Evolutionary conservation across 2,329 filamentous ascomycete genomes (phyloP).

Genomic region (Rugonectria rugulosa): DNA sequence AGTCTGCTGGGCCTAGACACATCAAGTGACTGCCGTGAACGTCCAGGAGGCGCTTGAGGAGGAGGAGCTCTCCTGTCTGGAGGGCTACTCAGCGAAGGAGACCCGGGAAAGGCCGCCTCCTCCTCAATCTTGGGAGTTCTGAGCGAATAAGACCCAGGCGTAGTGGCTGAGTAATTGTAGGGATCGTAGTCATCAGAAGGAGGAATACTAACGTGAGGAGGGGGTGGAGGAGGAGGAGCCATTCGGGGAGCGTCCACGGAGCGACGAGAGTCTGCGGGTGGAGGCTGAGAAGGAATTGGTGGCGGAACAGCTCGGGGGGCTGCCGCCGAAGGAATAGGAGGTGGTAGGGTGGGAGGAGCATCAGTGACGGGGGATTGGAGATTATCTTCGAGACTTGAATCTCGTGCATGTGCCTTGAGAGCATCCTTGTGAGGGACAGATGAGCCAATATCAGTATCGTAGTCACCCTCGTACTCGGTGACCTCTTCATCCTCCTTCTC

Average conservation of each 20-base stretch:
- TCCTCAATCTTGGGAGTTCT: conserved; percentile 54
- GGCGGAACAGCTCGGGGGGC: conserved; percentile 70
- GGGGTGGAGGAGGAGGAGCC: conserved; percentile 72
- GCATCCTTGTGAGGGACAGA: conserved; percentile 94
- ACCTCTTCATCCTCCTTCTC: conserved; percentile 80
- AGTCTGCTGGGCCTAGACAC: conserved; percentile 52
- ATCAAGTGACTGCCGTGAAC: conserved; percentile 46
- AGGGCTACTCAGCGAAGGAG: conserved; percentile 53
- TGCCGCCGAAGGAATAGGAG: conserved; percentile 62
- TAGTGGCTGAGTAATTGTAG: conserved; percentile 59
- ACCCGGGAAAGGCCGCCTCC: conserved; percentile 56
- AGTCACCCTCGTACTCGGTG: conserved; percentile 96
- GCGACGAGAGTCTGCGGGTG: conserved; percentile 60
- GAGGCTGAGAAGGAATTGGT: conserved; percentile 69
- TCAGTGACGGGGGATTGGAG: conserved; percentile 63
- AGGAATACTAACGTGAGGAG: conserved; percentile 56
- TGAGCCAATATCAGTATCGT: conserved; percentile 97
- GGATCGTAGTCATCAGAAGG: conserved; percentile 76
- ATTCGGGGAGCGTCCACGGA: conserved; percentile 77
- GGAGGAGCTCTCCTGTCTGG: conserved; percentile 56
- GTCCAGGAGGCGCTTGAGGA: conserved; percentile 40
- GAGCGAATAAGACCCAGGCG: conserved; percentile 42
- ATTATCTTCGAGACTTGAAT: conserved; percentile 77
- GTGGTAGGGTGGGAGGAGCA: conserved; percentile 55
- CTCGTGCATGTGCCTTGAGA: conserved; percentile 79